Evolutionary conservation across 2,329 filamentous ascomycete genomes (phyloP).

Genomic region (Clarireedia hainanense): DNA sequence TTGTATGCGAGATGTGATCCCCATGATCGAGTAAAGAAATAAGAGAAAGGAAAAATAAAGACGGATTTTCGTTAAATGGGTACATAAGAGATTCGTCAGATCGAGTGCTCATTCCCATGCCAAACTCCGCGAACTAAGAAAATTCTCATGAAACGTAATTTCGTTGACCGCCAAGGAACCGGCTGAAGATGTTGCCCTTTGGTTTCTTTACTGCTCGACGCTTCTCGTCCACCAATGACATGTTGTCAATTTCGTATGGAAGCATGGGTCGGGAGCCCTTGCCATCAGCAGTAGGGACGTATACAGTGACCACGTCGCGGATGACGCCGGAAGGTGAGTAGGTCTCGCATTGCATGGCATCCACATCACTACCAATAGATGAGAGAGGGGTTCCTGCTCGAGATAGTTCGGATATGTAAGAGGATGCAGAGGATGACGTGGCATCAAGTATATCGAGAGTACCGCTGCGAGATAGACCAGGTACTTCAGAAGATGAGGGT

Average conservation of each 20-base stretch:
- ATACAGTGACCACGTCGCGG: constrained; percentile 24
- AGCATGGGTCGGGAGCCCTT: constrained; percentile 21
- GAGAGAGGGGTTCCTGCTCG: constrained; percentile 29
- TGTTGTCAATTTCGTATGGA: constrained; percentile 27
- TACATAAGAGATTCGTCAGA: constrained; percentile 8
- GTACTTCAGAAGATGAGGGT: constrained; percentile 30
- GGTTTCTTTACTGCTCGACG: constrained; percentile 20
- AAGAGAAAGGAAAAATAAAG: background rate
- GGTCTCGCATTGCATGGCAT: constrained; percentile 5
- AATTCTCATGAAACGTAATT: background rate
- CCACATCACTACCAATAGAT: constrained; percentile 25
- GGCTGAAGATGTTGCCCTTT: constrained; percentile 22
- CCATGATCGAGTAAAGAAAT: background rate
- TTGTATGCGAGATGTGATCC: background rate
- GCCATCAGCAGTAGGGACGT: constrained; percentile 13
- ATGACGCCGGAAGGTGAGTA: constrained; percentile 10
- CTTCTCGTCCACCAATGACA: constrained; percentile 18
- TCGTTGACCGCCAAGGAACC: constrained; percentile 18
- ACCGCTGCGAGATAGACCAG: constrained; percentile 28
- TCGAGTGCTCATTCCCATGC: background rate
- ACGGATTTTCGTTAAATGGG: background rate
- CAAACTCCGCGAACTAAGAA: background rate
- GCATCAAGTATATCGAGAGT: constrained; percentile 25
- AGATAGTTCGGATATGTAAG: constrained; percentile 26
- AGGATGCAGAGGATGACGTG: constrained; percentile 28